Evolutionary conservation across 352 stramenopile genomes (phyloP), one percentile per base, ranked within the genome.

Genomic region (Pythium pyrilobum): DNA sequence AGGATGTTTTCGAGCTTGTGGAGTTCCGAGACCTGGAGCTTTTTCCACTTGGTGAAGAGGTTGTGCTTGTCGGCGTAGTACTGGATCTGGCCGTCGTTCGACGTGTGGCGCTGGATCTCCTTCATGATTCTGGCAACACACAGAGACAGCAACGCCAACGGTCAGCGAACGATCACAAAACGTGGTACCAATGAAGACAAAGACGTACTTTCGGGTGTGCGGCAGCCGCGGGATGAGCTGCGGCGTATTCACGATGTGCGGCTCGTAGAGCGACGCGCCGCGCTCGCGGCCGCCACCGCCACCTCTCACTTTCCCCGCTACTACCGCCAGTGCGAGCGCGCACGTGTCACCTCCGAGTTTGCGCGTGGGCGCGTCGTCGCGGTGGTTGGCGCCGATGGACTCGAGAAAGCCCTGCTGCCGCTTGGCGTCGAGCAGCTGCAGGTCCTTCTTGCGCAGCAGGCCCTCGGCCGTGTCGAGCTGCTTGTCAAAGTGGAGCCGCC

Each of bases 11-110:
- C 28, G 1, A 56, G 51, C 16, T 85, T 72, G 41, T 90, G 80
- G 11, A 80, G 61, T 20, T 82, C 70, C 7, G 77, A 74, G 0
- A 60, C 53, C 56, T 86, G 71, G 1, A 90, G 63, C 38, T 83
- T 87, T 32, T 81, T 81, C 80, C 80, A 90, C 47, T 90, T 90
- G 2, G 59, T 59, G 12, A 90, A 85, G n/a, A 90, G 66, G 29
- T 85, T 75, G 24, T 74, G 66, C 42, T 88, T 90, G 64, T 90
- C 70, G 5, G 71, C 56, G 37, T 86, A 87, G 48, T 73, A 85
- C 47, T 77, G 63, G 34, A 86, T 87, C 48, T 90, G 77, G 1
- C 75, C 77, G 13, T 77, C 47, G 15, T 66, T 68, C 0, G 74
- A 80, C 10, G 69, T 74, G 43, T 85, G 71, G 28, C 67, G 61